A percentile compares a stretch with the other conserved stretches of the same genome.
Conservation (phyloP, 768 basidiomycete genomes). For the Trametes elegans region DNA sequence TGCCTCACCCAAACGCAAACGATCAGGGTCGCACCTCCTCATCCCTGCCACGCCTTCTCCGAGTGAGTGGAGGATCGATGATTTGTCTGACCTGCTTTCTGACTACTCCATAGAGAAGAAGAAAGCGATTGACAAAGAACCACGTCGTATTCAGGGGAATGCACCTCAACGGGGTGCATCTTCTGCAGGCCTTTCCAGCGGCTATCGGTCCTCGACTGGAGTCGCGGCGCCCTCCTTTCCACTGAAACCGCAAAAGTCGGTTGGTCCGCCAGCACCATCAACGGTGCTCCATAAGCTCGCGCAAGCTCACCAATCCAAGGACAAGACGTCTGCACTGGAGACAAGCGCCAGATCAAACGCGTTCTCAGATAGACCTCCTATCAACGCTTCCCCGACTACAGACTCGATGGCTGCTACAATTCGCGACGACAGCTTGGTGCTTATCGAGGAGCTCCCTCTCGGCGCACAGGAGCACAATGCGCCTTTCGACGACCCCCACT, state of each 20-base stretch:
- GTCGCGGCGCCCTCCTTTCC: slow-evolving; percentile 4
- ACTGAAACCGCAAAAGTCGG: neutral
- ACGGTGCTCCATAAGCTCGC: slow-evolving; percentile 53
- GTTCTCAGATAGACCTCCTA: slow-evolving; percentile 20
- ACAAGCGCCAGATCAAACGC: slow-evolving; percentile 23
- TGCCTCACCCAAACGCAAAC: slow-evolving; percentile 50
- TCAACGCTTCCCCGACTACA: neutral
- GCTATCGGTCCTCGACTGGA: neutral
- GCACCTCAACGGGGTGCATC: neutral
- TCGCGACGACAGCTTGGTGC: slow-evolving; percentile 60
- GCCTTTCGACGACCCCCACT: slow-evolving; percentile 70
- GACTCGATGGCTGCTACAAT: neutral
- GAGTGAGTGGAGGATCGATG: too few relatives aligned
- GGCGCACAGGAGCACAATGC: slow-evolving; percentile 78
- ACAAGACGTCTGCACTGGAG: neutral
- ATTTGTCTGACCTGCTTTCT: too few relatives aligned
- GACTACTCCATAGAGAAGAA: slow-evolving; percentile 37
- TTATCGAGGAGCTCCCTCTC: slow-evolving; percentile 73
- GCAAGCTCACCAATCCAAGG: slow-evolving; percentile 10
- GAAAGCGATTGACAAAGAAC: slow-evolving; percentile 36
- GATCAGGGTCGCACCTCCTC: slow-evolving; percentile 36
- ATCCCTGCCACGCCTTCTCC: slow-evolving; percentile 67
- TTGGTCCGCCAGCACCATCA: slow-evolving; percentile 42
- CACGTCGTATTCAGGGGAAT: neutral
- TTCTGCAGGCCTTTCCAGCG: neutral